Evolutionary conservation across 768 basidiomycete genomes (phyloP).

Genomic region (Suillus weaverae): DNA sequence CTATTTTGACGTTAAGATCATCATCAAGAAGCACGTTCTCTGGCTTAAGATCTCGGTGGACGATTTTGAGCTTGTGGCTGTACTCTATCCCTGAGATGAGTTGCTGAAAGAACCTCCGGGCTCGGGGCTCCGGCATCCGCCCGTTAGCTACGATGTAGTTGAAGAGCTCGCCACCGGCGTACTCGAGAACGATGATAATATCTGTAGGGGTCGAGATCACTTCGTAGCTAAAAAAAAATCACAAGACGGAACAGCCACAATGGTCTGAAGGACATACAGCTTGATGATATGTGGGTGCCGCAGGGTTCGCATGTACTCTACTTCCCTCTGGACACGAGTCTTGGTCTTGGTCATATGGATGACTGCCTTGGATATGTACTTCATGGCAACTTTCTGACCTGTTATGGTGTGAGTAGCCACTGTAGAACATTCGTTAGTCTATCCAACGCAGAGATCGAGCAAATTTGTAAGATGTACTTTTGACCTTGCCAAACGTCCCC

Average conservation of each 20-base stretch:
- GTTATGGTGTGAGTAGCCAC: conserved; percentile 95
- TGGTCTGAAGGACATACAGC: conserved; percentile 54
- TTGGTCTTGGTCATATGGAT: conserved; percentile 92
- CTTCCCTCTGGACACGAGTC: conserved; percentile 89
- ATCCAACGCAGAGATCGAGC: conserved; percentile 16
- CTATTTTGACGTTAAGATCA: conserved; percentile 91
- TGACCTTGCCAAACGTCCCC: conserved; percentile 98
- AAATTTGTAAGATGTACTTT: conserved; percentile 64
- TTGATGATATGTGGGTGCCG: conserved; percentile 98
- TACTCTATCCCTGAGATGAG: conserved; percentile 98
- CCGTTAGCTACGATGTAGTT: conserved; percentile 97
- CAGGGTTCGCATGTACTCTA: conserved; percentile 93
- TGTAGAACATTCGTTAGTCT: conserved; percentile 34
- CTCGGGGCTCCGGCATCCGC: conserved; percentile 83
- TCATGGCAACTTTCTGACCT: conserved; percentile 96
- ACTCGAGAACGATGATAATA: conserved; percentile 98
- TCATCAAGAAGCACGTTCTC: conserved; percentile 91
- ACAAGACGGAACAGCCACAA: conserved; percentile 2
- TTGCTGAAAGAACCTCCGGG: conserved; percentile 96
- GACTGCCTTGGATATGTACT: conserved; percentile 92
- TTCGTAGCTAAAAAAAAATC: conserved; percentile 55
- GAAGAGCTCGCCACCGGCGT: conserved; percentile 94
- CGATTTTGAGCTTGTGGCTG: conserved; percentile 94
- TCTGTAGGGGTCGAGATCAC: conserved; percentile 92
- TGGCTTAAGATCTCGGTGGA: conserved; percentile 97